Percentiles rank a stretch among this genome's conserved stretches.
phyloP scores from a whole-genome alignment of 2,329 filamentous ascomycete genomes.

The Scedosporium aurantiacum region DNA sequence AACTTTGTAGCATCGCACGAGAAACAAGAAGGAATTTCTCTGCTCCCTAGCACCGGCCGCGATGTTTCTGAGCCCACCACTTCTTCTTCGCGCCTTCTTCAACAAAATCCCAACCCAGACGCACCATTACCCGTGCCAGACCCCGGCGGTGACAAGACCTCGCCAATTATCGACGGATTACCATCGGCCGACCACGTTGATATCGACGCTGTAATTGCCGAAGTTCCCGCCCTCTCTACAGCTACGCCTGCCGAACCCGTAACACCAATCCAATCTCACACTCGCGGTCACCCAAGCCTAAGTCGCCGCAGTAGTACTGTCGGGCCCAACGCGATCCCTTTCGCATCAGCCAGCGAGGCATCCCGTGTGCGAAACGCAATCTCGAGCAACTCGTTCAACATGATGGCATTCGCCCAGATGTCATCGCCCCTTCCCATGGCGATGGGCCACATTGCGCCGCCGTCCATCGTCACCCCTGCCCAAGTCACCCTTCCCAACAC shows the following conservation, averaged over 20 bases:
- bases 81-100: slow-evolving; percentile 1
- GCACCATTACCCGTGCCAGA: not conserved
- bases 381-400: slow-evolving; percentile 28
- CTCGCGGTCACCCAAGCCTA: not conserved
- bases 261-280: slow-evolving; percentile 5
- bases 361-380: slow-evolving; percentile 22
- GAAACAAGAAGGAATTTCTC: not conserved
- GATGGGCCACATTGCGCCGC: slow-evolving; percentile 18
- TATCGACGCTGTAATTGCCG: slow-evolving; percentile 6
- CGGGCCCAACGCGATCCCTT: slow-evolving; percentile 16
- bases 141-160: not conserved
- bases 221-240: slow-evolving; percentile 9
- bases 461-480: slow-evolving; percentile 31
- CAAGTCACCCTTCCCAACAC: slow-evolving; percentile 32
- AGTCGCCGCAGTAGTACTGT: slow-evolving; percentile 12
- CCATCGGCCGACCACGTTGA: not conserved
- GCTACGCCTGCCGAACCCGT: slow-evolving; percentile 6
- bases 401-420: slow-evolving; percentile 33
- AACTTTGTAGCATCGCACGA: not conserved
- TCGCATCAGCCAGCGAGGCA: slow-evolving; percentile 23
- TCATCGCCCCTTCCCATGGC: slow-evolving; percentile 24
- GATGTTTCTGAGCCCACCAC: slow-evolving; percentile 10
- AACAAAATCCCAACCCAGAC: not conserved
- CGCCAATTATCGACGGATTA: not conserved
- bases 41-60: not conserved